Evolutionary conservation across 306 rosid genomes (phyloP), one percentile per base, ranked within the genome.

Genomic region (Rosa lucieae): DNA sequence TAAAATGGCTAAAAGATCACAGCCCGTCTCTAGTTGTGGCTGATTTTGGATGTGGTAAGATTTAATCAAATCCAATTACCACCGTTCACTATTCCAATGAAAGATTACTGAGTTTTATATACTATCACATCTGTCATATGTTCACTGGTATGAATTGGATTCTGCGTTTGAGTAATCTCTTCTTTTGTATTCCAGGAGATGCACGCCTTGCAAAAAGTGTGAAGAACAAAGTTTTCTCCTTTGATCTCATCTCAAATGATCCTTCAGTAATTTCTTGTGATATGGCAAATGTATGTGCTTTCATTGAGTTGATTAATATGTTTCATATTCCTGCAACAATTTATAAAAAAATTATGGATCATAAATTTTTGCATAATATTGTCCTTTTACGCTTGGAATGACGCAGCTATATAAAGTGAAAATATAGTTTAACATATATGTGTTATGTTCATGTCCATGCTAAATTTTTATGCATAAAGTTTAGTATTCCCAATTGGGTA

Each of bases 41-140:
- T 80, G 98, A 95, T 89, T 95, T 95, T 86, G 99, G 99, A 73
- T 95, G 98, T 48, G 99, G 99, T 92, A 82, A 90, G 97, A 43
- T 40, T 81, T 53, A 10, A 15, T 71, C 18, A 61, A 59, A 71
- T 70, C 47, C 66, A 40, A 6, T 67, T 23, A 59, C n/a, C 5
- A 1, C 32, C 46, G 13, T 18, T 43, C 55, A 32, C 44, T 51
- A 0, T 40, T 76, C 26, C 63, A 8, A 43, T 77, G 65, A 11
- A 47, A 61, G 32, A 23, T 42, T 56, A 29, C 15, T 62, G 51
- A 8, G 4, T 8, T 29, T 74, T 40, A 18, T 23, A 47, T 76
- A 20, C 66, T 53, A 51, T 61, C 14, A 1, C 46, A 65, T 35
- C 21, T 55, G 58, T 68, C n/a, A 26, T 35, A 53, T 7, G 2